Evolutionary conservation across 2,329 filamentous ascomycete genomes (phyloP).

Genomic region (Aspergillus viridinutans): DNA sequence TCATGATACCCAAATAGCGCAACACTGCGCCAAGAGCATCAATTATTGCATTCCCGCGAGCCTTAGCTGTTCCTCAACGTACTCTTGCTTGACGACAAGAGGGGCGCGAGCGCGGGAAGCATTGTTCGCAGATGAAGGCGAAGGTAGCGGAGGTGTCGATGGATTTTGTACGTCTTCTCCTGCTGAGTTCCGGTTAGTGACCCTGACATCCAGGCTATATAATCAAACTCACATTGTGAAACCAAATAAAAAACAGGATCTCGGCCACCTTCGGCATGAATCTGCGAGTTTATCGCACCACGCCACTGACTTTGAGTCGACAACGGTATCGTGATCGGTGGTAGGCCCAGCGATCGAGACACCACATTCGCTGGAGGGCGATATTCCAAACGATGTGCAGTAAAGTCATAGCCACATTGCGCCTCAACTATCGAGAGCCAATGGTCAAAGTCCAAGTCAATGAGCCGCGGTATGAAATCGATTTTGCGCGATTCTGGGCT

Average conservation of each 20-base stretch:
- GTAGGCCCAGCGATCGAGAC: background rate
- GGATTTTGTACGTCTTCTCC: background rate
- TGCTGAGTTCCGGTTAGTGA: background rate
- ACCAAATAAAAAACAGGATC: constrained; percentile 3
- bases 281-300: constrained; percentile 2
- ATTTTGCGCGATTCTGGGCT: background rate
- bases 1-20: background rate
- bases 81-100: constrained; percentile 1
- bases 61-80: constrained; percentile 19
- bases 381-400: constrained; percentile 4
- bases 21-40: background rate
- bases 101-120: background rate
- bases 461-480: background rate
- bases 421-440: background rate
- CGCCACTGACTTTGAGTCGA: constrained; percentile 3
- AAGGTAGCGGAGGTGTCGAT: background rate
- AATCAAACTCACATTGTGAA: background rate
- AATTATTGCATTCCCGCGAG: background rate
- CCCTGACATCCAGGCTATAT: background rate
- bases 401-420: constrained; percentile 4
- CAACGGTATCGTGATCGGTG: background rate
- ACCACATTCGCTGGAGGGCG: background rate
- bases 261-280: background rate
- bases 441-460: constrained; percentile 1
- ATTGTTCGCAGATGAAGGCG: background rate